Base-by-base conservation (phyloP, 768 basidiomycete genomes). In the Exidia glandulosa region DNA sequence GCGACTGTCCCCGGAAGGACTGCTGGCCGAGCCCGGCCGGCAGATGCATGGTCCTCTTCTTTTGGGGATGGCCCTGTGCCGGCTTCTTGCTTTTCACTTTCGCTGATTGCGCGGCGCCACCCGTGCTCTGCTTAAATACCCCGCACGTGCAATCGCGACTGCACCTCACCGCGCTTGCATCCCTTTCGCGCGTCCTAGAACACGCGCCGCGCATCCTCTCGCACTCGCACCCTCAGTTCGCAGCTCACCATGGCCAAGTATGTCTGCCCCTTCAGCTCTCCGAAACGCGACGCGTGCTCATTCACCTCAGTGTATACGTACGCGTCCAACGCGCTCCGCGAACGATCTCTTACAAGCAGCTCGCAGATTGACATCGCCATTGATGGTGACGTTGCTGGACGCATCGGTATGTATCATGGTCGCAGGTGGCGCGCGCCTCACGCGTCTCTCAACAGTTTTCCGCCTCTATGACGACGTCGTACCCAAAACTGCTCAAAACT, bases 401-500 rank as follows among this genome's bases (percentile, higher is more conserved):
- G 50, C 30, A 27, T 54, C 45, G 68, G 67, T 67, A 50, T 16
- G 63, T 36, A 27, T 14, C 29, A 6, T 25, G 59, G 36, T 52
- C 37, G 27, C 16, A 16, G 41, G 2, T 13, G 25, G 14, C 31
- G 19, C 13, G 30, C 30, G 50, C 30, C 50, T 50, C 23, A 27
- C 30, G 9, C 54, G 5, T 31, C 14, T 37, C 13, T 56, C 25
- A 19, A 58, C 57, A 50, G 50, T 57, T 12, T 69, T 69, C 56
- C 74, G 77, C 66, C 69, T 78, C 13, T 75, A 69, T 59, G 70
- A 68, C 57, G 72, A 76, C 61, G 63, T 64, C 16, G 72, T 75
- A 1, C 77, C 78, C 1, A 74, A 73, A 66, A 74, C 75, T 2
- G 71, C 69, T 33, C 72, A 77, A 63, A 79, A 79, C 76, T 78